Evolutionary conservation across 2,329 filamentous ascomycete genomes (phyloP), one percentile per base, ranked within the genome.

Genomic region (Pyrenophora seminiperda): DNA sequence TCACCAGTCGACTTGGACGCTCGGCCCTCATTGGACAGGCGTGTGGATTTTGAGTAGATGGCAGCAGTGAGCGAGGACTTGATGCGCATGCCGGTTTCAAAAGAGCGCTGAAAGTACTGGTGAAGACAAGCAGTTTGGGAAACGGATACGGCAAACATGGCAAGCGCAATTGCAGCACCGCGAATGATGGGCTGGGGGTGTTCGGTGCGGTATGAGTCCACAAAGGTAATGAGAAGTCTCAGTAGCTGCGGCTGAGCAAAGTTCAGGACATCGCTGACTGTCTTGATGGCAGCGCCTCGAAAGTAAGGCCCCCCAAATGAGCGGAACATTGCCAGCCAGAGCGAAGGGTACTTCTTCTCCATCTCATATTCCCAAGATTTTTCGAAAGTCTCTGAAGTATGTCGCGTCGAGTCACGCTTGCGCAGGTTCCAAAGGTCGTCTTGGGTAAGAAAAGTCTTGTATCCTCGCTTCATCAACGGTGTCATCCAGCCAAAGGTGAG

Each of bases 401-500:
- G 78, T 59, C 84, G 84, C 9, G 93, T 96, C 27, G 88, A 88
- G 69, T 97, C 93, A 51, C 82, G 78, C 66, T 85, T 87, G 32
- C 91, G 84, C 50, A 99, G 79, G 53, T 91, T 93, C 95, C 95
- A 99, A 18, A 99, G 81, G 72, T 99, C 93, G 57, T 97, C 90
- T 71, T 97, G 91, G 1, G 91, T 96, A 54, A 99, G 79, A 71
- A 86, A 99, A 51, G 92, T 85, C 67, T 88, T 90, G 78, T 99
- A 97, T 1, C 94, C 94, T 68, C 88, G 88, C 68, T 86, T 91
- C 94, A 99, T 99, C 83, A 99, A 78, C 0, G 94, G 92, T 0
- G 94, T 97, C 93, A 99, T 97, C 94, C 94, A 99, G 46, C 89
- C 87, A 73, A 99, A 99, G 0, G 93, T 96, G 37, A 99, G 81